Conservation (phyloP, 805 yeast species). For the Myxozyma geophila region DNA sequence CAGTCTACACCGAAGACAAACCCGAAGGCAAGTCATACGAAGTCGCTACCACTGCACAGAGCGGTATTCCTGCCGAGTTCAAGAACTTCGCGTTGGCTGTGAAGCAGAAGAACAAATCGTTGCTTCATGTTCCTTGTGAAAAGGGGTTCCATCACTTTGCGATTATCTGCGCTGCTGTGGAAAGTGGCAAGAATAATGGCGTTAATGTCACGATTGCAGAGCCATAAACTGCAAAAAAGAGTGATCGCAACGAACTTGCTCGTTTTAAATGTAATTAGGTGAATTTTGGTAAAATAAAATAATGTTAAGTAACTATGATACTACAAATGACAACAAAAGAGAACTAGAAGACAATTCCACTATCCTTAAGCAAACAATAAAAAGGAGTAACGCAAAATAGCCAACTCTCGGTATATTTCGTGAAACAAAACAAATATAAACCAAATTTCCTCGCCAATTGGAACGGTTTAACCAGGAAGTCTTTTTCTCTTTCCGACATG, state of each 20-base stretch:
- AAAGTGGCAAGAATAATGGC: conserved; percentile 58
- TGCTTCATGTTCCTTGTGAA: conserved; percentile 63
- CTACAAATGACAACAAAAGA: not conserved
- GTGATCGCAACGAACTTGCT: too few relatives aligned
- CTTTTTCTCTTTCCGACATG: conserved; percentile 81
- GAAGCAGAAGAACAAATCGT: conserved; percentile 59
- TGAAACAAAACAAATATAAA: too few relatives aligned
- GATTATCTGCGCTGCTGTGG: conserved; percentile 80
- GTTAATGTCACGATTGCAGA: conserved; percentile 22
- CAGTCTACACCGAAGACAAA: conserved; percentile 32
- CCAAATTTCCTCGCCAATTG: too few relatives aligned
- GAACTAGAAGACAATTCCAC: not conserved
- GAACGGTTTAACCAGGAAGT: conserved; percentile 28
- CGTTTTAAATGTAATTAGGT: not conserved
- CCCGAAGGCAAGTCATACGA: conserved; percentile 24
- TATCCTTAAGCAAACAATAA: not conserved
- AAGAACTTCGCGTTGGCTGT: conserved; percentile 66
- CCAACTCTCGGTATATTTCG: too few relatives aligned
- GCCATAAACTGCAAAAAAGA: not conserved
- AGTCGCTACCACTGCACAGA: conserved; percentile 47
- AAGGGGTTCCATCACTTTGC: conserved; percentile 92
- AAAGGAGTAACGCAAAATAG: not conserved
- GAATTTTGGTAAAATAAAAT: not conserved
- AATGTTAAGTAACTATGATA: not conserved
- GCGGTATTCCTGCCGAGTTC: conserved; percentile 64